Conservation (phyloP, 176 grass and related monocot species). For the Alopecurus myosuroides region DNA sequence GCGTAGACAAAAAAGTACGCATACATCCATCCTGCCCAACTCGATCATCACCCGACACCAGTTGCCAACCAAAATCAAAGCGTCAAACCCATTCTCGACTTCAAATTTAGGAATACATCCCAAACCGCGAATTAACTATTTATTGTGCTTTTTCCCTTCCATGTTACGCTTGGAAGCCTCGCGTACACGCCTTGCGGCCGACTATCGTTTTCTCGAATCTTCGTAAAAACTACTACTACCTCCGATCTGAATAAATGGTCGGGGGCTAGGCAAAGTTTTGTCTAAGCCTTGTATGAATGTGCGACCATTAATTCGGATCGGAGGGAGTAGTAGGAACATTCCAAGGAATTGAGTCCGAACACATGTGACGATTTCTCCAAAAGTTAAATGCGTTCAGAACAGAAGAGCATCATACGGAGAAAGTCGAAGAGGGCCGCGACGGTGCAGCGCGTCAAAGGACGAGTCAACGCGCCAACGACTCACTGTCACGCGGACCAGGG, state of each 20-base stretch:
- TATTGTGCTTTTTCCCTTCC: not conserved
- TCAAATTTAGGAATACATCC: not conserved
- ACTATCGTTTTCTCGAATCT: not conserved
- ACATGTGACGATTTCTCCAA: not conserved
- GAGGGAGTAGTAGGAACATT: too few relatives aligned
- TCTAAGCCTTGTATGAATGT: too few relatives aligned
- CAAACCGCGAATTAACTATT: not conserved
- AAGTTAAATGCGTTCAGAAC: slow-evolving; percentile 27
- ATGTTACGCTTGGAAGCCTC: slow-evolving; percentile 8
- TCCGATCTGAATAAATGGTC: too few relatives aligned
- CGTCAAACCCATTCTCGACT: not conserved
- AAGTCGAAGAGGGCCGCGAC: not conserved
- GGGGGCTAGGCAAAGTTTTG: too few relatives aligned
- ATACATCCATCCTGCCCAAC: slow-evolving; percentile 31
- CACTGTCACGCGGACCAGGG: not conserved
- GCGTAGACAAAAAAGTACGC: slow-evolving; percentile 34
- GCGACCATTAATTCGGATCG: too few relatives aligned
- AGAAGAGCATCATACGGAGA: not conserved
- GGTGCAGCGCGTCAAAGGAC: slow-evolving; percentile 9
- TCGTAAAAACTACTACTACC: not conserved
- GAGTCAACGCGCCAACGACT: slow-evolving; percentile 47
- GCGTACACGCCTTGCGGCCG: not conserved
- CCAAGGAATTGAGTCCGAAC: not conserved
- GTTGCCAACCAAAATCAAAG: slow-evolving; percentile 8
- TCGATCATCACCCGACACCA: slow-evolving; percentile 15